Evolutionary conservation across 202 grass and related monocot genomes (phyloP), one percentile per base, ranked within the genome.

Genomic region (Brachypodium distachyon): DNA sequence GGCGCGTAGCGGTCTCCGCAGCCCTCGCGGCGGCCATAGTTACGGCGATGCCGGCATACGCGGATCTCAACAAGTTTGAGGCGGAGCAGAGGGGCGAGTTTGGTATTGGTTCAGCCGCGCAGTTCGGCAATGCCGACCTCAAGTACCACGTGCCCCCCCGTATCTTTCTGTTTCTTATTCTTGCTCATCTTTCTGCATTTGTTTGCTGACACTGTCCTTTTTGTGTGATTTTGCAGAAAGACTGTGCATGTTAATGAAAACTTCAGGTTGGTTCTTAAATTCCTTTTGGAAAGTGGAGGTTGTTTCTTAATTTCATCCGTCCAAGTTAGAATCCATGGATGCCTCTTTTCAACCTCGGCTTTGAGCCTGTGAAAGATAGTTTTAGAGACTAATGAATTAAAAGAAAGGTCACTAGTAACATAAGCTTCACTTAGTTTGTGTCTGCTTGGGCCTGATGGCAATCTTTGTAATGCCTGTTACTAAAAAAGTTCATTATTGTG

Each of bases 31-130:
- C 80, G 11, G 85, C 87, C 16, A 12, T 91, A 5, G 74, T 95
- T 6, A 61, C 83, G 6, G 56, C 81, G 9, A 82, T 79, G 87
- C 82, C 90, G 22, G 87, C 84, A 11, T 81, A 84, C 70, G 91
- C 91, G 0, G 96, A 98, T n/a, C 91, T 98, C 16, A 98, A 98
- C 82, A 96, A 40, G 92, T 96, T 89, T 61, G 96, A 96, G 76
- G 96, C 96, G 9, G 91, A 90, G 17, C 74, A 94, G 80, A 87
- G 89, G 23, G 91, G 91, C 17, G 89, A 98, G 81, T 98, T 98
- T 9, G 91, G 91, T 53, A 98, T 98, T 41, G 91, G 96, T 31
- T 98, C 96, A 12, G 96, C 96, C 51, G 96, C 92, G 78, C 96
- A 98, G 88, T 98, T 88, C 79, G 91, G 91, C 48, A 90, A 83